These are phyloP conservation scores for Rosa rugosa DNA, from an alignment of 306 rosid genomes.

Conservation along the genomic window DNA sequence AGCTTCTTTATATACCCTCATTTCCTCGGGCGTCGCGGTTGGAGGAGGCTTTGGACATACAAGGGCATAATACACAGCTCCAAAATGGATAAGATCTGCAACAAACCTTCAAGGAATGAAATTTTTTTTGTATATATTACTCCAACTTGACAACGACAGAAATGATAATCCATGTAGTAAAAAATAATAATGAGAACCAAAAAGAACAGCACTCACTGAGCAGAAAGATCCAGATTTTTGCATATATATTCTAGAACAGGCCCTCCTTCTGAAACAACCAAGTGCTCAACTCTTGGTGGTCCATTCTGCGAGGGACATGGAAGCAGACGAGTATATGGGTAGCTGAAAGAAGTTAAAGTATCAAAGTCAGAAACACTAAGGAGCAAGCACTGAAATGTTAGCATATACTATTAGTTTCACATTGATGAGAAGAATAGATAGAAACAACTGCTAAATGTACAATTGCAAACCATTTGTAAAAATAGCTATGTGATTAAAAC, in stretches of 20 bases:
- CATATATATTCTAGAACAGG: conserved; percentile 72
- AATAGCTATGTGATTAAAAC: background rate
- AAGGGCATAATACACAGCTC: conserved; percentile 90
- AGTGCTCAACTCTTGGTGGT: conserved; percentile 79
- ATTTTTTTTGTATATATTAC: conserved; percentile 22
- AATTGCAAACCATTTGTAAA: too few species aligned
- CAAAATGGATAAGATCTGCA: conserved; percentile 80
- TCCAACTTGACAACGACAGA: conserved; percentile 22
- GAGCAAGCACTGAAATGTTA: conserved; percentile 5
- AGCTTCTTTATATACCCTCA: conserved; percentile 58
- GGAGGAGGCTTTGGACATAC: conserved; percentile 93
- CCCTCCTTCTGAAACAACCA: conserved; percentile 73
- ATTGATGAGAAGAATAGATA: background rate
- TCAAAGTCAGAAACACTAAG: conserved; percentile 26
- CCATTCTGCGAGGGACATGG: conserved; percentile 68
- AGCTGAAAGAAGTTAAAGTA: conserved; percentile 45
- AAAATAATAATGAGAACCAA: conserved; percentile 5
- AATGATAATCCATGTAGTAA: conserved; percentile 13
- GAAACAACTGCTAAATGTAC: background rate
- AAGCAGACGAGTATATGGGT: conserved; percentile 77
- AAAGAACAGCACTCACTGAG: conserved; percentile 53
- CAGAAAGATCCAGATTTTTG: conserved; percentile 77
- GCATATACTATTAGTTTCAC: background rate
- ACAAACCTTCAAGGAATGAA: conserved; percentile 75
- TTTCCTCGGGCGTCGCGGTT: conserved; percentile 72